Percentiles rank a stretch among this genome's conserved stretches.
Conservation (phyloP, 352 stramenopile species). For the Phytopythium sindhum region DNA sequence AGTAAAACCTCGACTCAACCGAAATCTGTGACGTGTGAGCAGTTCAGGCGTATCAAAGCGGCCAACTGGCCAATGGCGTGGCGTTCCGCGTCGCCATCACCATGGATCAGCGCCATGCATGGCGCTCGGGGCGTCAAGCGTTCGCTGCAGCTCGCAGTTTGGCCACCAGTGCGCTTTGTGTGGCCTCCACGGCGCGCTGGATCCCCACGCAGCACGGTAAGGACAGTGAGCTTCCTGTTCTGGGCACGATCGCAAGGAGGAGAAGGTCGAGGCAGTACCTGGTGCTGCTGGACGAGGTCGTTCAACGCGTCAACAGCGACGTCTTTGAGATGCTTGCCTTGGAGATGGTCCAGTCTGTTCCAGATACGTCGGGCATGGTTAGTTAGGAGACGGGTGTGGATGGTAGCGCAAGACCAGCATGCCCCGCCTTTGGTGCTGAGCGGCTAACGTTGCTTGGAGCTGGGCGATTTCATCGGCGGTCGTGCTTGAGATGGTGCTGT, state of each 20-base stretch:
- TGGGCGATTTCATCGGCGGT: not conserved
- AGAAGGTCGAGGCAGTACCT: constrained; percentile 27
- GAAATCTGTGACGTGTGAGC: constrained; percentile 26
- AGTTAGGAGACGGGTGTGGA: not conserved
- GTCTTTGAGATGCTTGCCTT: constrained; percentile 33
- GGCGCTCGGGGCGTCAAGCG: not conserved
- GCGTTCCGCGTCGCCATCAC: not conserved
- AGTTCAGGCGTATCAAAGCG: not conserved
- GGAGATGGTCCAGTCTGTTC: constrained; percentile 39
- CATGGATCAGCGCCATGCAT: not conserved
- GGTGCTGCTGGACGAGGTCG: constrained; percentile 54
- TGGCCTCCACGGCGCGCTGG: constrained; percentile 47
- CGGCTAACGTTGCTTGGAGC: not conserved
- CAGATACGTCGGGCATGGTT: too few species aligned
- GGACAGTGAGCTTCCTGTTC: not conserved
- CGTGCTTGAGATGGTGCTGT: not conserved
- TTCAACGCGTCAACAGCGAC: constrained; percentile 38
- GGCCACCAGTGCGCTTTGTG: constrained; percentile 47
- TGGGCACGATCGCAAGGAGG: not conserved
- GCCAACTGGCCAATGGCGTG: constrained; percentile 1
- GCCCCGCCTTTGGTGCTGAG: not conserved
- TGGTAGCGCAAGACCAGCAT: not conserved
- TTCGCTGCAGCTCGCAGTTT: constrained; percentile 27
- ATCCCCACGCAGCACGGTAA: not conserved
- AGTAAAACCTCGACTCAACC: constrained; percentile 2